Evolutionary conservation across 163 green algal genomes (phyloP), one percentile per base, ranked within the genome.

Genomic region (Chloroidium sp.): DNA sequence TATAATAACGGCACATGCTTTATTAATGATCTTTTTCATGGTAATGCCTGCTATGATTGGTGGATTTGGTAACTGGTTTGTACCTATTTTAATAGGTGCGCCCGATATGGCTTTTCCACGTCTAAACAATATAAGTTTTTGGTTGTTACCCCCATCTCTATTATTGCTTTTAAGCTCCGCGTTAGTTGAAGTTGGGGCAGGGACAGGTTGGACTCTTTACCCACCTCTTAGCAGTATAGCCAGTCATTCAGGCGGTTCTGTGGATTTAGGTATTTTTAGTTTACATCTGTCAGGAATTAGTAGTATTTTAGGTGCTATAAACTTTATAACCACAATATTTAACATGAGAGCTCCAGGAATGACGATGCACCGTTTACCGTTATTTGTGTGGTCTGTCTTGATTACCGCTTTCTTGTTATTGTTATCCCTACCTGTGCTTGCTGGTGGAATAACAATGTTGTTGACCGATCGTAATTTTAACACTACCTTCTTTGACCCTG

Each of bases 181-280:
- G 78, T 81, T 92, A 82, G 85, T 89, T 77, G 85, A 90, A 78
- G 83, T 85, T 80, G 87, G 87, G 60, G 84, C 87, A 78, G 87
- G 88, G 81, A 87, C 86, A 76, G 89, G 89, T 59, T 93, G 88
- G 87, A 89, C 87, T 58, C 78, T 85, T 72, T 91, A 93, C 86
- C 87, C 87, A 69, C 88, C 88, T 74, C 81, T 92, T 80, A 88
- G 82, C 79, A 87, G 82, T 64, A 88, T 90, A 85, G 79, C 81
- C 75, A 87, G 85, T 79, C 88, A 92, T 74, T 90, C 84, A 77
- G 87, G 88, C 80, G 85, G 81, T 79, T 79, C 83, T 69, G 88
- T 93, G 61, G 90, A 93, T 84, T 85, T 93, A 82, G 90, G 86
- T 85, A 91, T 92, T 82, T 91, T 93, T 78, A 92, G 88, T 86